Conservation (phyloP, 805 yeast genomes). For the Lipomyces mesembrius region DNA sequence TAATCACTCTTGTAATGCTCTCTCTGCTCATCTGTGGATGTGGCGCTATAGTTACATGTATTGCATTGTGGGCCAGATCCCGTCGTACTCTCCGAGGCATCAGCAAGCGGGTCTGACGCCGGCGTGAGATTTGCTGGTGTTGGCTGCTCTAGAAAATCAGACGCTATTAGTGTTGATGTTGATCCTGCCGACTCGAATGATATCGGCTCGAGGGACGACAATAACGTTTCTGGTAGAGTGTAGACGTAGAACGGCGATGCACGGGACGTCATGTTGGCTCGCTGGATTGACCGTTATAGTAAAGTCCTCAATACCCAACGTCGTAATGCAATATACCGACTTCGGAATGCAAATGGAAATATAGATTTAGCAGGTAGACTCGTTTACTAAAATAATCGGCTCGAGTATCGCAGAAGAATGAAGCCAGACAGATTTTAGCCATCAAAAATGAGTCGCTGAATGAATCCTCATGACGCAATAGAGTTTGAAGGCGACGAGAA, state of each 20-base stretch:
- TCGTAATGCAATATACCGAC: no score
- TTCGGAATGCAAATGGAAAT: no score
- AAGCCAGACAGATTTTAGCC: no score
- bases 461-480: no score
- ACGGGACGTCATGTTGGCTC: not conserved
- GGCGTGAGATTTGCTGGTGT: not conserved
- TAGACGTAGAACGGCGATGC: conserved; percentile 28
- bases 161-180: not conserved
- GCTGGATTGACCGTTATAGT: no score
- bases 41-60: conserved; percentile 10
- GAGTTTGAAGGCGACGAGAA: not conserved
- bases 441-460: no score
- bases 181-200: conserved; percentile 6
- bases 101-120: conserved; percentile 4
- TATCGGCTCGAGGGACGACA: conserved; percentile 22
- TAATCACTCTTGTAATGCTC: conserved; percentile 63
- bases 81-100: not conserved
- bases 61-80: conserved; percentile 4
- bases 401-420: no score
- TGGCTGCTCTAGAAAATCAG: not conserved
- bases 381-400: no score
- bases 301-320: no score
- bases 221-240: conserved; percentile 21
- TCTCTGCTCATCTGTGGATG: conserved; percentile 35
- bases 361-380: no score